Evolutionary conservation across 2,329 filamentous ascomycete species (phyloP).

Genomic region (Xylariomycetidae sp.): DNA sequence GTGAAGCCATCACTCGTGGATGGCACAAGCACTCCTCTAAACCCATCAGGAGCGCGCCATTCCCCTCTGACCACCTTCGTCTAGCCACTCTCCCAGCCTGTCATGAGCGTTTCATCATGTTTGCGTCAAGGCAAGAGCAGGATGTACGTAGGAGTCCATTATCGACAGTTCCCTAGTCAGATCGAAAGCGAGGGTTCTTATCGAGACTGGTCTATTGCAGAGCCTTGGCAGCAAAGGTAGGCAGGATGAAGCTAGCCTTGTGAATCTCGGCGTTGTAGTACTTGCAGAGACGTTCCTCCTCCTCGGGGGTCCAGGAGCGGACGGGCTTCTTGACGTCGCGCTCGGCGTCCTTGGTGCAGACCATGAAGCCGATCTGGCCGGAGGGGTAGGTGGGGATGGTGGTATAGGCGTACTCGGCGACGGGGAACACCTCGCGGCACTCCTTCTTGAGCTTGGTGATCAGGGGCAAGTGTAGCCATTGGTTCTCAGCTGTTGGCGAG

Average conservation of each 20-base stretch:
- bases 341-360: constrained; percentile 90
- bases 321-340: constrained; percentile 81
- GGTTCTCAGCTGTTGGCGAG: constrained; percentile 75
- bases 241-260: constrained; percentile 87
- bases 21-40: too few relatives aligned
- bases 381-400: constrained; percentile 99
- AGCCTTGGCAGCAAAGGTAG: constrained; percentile 83
- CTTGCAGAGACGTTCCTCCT: constrained; percentile 87
- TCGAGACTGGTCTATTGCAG: constrained; percentile 52
- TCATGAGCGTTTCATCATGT: too few relatives aligned
- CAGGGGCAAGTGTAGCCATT: constrained; percentile 94
- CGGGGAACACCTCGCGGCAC: constrained; percentile 95
- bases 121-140: too few relatives aligned
- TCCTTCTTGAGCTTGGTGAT: constrained; percentile 95
- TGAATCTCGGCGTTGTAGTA: constrained; percentile 99
- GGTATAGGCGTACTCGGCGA: constrained; percentile 97
- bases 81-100: too few relatives aligned
- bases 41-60: too few relatives aligned
- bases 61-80: too few relatives aligned
- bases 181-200: too few relatives aligned
- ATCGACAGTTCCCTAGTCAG: too few relatives aligned
- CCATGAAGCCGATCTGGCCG: constrained; percentile 99
- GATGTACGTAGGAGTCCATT: too few relatives aligned
- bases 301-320: constrained; percentile 73
- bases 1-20: too few relatives aligned